Evolutionary conservation across 78 protist genomes (phyloP).

Genomic region (Salpingoeca rosetta): DNA sequence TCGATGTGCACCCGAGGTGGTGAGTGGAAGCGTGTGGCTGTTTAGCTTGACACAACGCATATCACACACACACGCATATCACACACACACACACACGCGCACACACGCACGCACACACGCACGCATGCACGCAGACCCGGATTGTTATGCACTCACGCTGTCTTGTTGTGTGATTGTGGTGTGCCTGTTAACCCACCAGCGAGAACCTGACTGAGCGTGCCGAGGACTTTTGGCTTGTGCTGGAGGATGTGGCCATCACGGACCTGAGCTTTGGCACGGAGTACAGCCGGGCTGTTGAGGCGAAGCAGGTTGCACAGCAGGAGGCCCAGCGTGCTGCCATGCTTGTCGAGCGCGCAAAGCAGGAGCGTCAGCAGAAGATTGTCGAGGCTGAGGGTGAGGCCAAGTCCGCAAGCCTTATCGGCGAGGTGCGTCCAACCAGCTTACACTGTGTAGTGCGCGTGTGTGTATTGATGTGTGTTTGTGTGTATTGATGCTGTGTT

Average conservation of each 20-base stretch:
- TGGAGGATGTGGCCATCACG: slow-evolving; percentile 86
- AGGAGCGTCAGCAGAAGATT: slow-evolving; percentile 71
- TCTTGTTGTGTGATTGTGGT: slow-evolving; percentile 5
- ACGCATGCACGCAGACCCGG: too few species aligned
- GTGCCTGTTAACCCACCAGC: slow-evolving; percentile 45
- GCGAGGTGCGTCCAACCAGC: too few species aligned
- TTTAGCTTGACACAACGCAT: too few species aligned
- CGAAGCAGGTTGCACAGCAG: slow-evolving; percentile 83
- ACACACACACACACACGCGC: too few species aligned
- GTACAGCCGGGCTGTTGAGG: slow-evolving; percentile 86
- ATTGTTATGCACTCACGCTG: not conserved
- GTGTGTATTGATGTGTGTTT: not conserved
- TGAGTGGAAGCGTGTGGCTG: too few species aligned
- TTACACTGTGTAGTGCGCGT: too few species aligned
- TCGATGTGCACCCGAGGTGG: not conserved
- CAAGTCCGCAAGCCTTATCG: slow-evolving; percentile 71
- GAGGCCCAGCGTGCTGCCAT: slow-evolving; percentile 91
- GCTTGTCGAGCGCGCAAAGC: slow-evolving; percentile 82
- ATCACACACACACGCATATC: too few species aligned
- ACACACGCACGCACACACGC: not conserved
- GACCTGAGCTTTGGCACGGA: slow-evolving; percentile 80
- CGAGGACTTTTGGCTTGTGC: slow-evolving; percentile 67
- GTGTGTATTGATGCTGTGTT: not conserved
- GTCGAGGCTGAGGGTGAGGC: slow-evolving; percentile 94
- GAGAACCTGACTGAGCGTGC: slow-evolving; percentile 61